Conservation (phyloP, 257 asterid genomes). For the Lantana camara region DNA sequence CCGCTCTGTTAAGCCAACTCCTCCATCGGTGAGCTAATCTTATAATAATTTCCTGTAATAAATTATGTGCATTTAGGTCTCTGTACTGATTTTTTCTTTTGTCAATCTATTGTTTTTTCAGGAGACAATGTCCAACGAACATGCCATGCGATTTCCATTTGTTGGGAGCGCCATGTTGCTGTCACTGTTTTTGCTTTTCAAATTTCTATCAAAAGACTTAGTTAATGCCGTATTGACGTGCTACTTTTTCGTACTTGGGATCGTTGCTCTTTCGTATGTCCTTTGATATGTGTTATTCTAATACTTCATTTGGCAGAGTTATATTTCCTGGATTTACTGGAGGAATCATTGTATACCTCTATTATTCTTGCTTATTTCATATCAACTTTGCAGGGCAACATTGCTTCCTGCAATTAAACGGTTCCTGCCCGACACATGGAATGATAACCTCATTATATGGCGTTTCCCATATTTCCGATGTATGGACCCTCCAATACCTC, state of each 20-base stretch:
- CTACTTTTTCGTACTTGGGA: conserved; percentile 93
- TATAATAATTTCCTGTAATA: conserved; percentile 3
- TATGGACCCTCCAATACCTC: conserved; percentile 37
- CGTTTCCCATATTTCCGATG: conserved; percentile 74
- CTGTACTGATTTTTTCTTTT: conserved; percentile 6
- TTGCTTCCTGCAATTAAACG: conserved; percentile 73
- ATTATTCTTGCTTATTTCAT: conserved; percentile 15
- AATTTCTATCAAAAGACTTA: conserved; percentile 96
- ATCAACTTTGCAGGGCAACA: conserved; percentile 72
- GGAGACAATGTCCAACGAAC: conserved; percentile 98
- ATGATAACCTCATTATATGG: conserved; percentile 71
- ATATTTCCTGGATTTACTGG: not conserved
- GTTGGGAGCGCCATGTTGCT: conserved; percentile 97
- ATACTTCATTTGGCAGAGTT: conserved; percentile 20
- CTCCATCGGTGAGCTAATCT: conserved; percentile 73
- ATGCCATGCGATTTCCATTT: conserved; percentile 95
- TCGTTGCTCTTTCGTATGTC: conserved; percentile 94
- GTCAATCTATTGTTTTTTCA: conserved; percentile 34
- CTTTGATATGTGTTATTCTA: conserved; percentile 31
- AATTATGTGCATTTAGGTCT: not conserved
- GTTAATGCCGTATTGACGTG: conserved; percentile 94
- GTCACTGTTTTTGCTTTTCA: conserved; percentile 91
- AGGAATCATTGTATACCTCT: not conserved
- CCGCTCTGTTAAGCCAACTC: conserved; percentile 92
- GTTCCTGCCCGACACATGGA: conserved; percentile 82